A percentile compares a stretch with the other conserved stretches of the same genome.
Conservation (phyloP, 495 filamentous ascomycete genomes). For the Aspergillus conjunctus region DNA sequence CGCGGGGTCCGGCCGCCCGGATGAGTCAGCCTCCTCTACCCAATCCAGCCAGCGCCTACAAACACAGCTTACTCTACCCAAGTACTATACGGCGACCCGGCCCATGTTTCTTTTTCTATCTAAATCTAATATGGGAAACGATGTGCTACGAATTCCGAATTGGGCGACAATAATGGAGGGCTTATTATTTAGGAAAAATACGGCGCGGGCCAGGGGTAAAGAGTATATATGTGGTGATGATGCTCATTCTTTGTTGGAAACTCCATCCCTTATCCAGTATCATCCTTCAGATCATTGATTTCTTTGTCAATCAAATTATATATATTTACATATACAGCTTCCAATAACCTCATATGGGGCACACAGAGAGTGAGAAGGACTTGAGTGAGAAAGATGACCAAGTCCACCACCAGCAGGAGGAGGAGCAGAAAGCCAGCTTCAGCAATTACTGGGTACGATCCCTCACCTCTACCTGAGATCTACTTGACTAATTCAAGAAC, state of each 20-base stretch:
- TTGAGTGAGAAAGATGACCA: neutral
- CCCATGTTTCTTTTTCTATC: neutral
- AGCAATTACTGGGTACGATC: conserved; percentile 5
- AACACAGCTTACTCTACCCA: neutral
- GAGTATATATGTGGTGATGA: too few relatives aligned
- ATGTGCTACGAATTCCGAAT: too few relatives aligned
- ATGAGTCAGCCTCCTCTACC: neutral
- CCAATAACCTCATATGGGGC: neutral
- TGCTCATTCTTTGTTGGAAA: too few relatives aligned
- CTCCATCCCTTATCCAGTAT: too few relatives aligned
- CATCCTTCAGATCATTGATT: too few relatives aligned
- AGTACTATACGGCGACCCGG: neutral
- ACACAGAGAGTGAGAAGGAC: conserved; percentile 1
- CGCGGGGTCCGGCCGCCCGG: conserved; percentile 5
- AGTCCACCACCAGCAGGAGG: neutral
- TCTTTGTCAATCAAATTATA: too few relatives aligned
- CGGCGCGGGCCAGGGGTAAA: neutral
- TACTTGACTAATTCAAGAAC: neutral
- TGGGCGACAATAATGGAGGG: too few relatives aligned
- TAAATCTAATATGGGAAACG: neutral
- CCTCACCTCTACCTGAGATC: too few relatives aligned
- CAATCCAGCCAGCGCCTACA: neutral
- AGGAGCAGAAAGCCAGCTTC: conserved; percentile 8
- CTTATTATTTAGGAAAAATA: neutral
- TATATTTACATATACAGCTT: too few relatives aligned